Evolutionary conservation across 139 green algal genomes (phyloP).

Genomic region (Edaphochlamys debaryana): DNA sequence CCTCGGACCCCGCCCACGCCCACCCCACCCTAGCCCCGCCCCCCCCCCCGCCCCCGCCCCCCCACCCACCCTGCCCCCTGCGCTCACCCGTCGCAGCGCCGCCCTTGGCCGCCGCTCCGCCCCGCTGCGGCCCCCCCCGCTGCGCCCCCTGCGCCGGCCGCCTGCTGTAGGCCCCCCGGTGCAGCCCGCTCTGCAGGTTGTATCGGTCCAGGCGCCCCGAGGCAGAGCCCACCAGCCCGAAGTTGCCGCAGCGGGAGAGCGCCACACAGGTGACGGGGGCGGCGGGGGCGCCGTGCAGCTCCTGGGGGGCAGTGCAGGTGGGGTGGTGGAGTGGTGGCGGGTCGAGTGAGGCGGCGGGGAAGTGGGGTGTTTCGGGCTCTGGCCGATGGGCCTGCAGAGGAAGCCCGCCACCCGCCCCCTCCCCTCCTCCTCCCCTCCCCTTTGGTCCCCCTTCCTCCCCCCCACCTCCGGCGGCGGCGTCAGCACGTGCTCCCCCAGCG

Average conservation of each 20-base stretch:
- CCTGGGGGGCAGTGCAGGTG: slow-evolving; percentile 16
- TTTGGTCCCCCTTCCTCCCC: background rate
- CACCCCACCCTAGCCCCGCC: no score
- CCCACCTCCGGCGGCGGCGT: slow-evolving; percentile 53
- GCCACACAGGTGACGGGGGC: slow-evolving; percentile 74
- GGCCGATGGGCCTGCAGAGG: no score
- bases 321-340: no score
- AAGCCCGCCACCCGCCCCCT: no score
- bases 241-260: slow-evolving; percentile 95
- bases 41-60: no score
- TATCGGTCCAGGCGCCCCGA: slow-evolving; percentile 89
- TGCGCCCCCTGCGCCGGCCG: background rate
- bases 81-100: background rate
- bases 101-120: background rate
- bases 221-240: slow-evolving; percentile 87
- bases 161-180: slow-evolving; percentile 76
- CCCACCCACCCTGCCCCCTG: no score
- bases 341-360: background rate
- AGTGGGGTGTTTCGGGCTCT: no score
- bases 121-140: background rate
- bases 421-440: background rate
- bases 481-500: slow-evolving; percentile 78
- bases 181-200: slow-evolving; percentile 95
- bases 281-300: slow-evolving; percentile 29
- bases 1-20: no score